Evolutionary conservation across 2,329 filamentous ascomycete genomes (phyloP), one percentile per base, ranked within the genome.

Genomic region (Pseudogymnoascus sp.): DNA sequence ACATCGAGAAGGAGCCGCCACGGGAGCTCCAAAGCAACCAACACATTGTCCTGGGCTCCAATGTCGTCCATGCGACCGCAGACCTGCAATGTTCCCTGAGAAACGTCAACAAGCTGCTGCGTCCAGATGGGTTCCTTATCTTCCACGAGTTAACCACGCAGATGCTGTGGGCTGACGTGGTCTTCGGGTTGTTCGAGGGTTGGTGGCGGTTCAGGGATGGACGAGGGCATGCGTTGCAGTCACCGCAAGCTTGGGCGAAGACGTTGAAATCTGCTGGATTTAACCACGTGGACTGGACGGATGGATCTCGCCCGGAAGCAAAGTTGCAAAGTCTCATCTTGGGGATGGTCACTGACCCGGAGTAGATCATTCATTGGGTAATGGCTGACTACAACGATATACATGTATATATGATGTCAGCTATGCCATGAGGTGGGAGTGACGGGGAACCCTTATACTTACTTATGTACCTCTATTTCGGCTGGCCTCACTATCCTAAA

Each of bases 201-300:
- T 73, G 72, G 71, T 73, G 71, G 71, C 45, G 69, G 2, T 71
- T 69, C 57, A 65, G 69, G 8, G 68, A 72, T 63, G 69, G 66
- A 14, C 69, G 69, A 0, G 31, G 23, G 8, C 69, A 73, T 64
- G 69, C 68, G 10, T 14, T 73, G 4, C 31, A 43, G 6, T 13
- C 63, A 43, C 39, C 62, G 23, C 19, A 10, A 5, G 34, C 23
- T 6, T 72, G 70, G 70, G 6, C 63, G 10, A 67, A 54, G 4
- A 68, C 67, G 8, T 68, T 62, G 36, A 51, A 62, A 3, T 39
- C 61, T 6, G 68, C 65, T 11, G 63, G 39, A 7, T 71, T 63
- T 60, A 65, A 62, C 23, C 62, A 66, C 60, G 67, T 70, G 5
- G 62, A 68, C 16, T 68, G 62, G 1, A 54, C 66, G 10, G 65